Evolutionary conservation across 495 filamentous ascomycete genomes (phyloP), one percentile per base, ranked within the genome.

Genomic region (Saxispiralis lemnorum): DNA sequence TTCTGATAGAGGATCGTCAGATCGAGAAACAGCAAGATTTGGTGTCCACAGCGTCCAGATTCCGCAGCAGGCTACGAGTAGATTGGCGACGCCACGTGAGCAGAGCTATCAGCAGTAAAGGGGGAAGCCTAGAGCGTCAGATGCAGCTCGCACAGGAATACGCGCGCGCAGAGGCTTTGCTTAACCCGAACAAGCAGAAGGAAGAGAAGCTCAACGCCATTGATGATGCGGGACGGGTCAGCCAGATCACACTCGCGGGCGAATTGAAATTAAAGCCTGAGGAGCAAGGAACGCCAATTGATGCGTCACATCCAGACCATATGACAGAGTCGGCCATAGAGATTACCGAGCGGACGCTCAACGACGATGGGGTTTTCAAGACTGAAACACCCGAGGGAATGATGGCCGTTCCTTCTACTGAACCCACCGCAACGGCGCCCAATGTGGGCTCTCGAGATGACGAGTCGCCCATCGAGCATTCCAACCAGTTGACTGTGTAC

Each of bases 21-120:
- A 95, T 97, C 38, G 89, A 96, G 59, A 96, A 95, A 57, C 89
- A 97, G 59, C 89, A 95, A 58, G 87, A 95, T 52, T 65, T 97
- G 7, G 68, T 76, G 5, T 73, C 68, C 42, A 73, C 81, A 11
- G 67, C 77, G 6, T 68, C 66, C 35, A 64, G 68, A 6, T 95
- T 97, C 58, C 73, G 89, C 4, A 58, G 66, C 24, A 66, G 86
- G 14, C 53, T 97, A 35, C 69, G 86, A 38, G 70, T 66, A 30
- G 87, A 95, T 49, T 97, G 89, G 89, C 78, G 73, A 54, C 66
- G 89, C 35, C 83, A 94, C 60, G 84, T 83, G 11, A 75, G 86
- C 2, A 61, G 83, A 32, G 66, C 75, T 43, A 93, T 97, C 47
- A 69, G 88, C 1, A 81, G 81, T 49, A 63, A 70, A 51, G 89